phyloP scores from a whole-genome alignment of 129 eudicot genomes.

The Smallanthus sonchifolius region DNA sequence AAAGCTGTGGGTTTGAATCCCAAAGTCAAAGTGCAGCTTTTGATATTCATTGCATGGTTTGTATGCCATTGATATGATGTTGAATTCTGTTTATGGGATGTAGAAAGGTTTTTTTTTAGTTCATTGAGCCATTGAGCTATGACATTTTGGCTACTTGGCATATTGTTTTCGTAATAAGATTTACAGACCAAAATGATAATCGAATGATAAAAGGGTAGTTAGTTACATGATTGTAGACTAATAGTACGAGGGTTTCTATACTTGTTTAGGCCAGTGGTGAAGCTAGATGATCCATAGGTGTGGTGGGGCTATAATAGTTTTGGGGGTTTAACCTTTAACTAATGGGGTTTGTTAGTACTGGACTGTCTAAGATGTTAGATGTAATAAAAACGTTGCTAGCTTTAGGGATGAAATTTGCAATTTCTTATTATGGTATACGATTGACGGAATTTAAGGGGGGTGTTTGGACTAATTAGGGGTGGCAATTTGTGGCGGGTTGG shows the following conservation, averaged over 20 bases:
- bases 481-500: too few relatives aligned
- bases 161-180: not conserved
- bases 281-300: not conserved
- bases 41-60: not conserved
- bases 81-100: not conserved
- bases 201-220: not conserved
- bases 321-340: not conserved
- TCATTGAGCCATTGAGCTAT: not conserved
- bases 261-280: not conserved
- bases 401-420: not conserved
- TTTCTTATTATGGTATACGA: not conserved
- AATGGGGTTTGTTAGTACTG: not conserved
- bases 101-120: not conserved
- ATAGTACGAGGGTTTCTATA: not conserved
- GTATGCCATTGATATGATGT: not conserved
- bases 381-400: not conserved
- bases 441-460: not conserved
- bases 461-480: not conserved
- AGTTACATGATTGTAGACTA: constrained; percentile 11
- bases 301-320: not conserved
- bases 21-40: not conserved
- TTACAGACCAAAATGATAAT: not conserved
- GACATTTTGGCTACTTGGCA: not conserved
- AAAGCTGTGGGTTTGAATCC: not conserved
- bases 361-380: not conserved